phyloP scores from a whole-genome alignment of 164 flowering plant species.

The Macadamia tetraphylla region DNA sequence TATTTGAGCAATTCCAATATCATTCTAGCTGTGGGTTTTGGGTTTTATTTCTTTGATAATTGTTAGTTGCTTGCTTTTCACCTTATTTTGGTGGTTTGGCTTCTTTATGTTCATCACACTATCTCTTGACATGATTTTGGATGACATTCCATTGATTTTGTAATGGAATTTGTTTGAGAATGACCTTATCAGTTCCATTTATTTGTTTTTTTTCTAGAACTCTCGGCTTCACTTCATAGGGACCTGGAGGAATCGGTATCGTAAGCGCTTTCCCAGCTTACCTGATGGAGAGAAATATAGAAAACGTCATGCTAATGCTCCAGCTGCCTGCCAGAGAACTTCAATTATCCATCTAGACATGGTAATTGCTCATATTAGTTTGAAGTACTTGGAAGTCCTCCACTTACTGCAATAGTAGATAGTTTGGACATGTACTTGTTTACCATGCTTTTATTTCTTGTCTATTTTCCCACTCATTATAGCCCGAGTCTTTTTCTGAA shows the following conservation, averaged over 20 bases:
- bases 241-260: conserved; percentile 93
- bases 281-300: conserved; percentile 22
- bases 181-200: background rate
- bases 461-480: conserved; percentile 1
- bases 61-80: too few relatives aligned
- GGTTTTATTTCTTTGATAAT: too few relatives aligned
- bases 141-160: background rate
- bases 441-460: background rate
- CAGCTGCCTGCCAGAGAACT: conserved; percentile 20
- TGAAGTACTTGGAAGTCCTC: too few relatives aligned
- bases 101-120: too few relatives aligned
- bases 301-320: conserved; percentile 20
- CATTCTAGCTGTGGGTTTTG: too few relatives aligned
- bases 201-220: conserved; percentile 35
- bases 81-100: too few relatives aligned
- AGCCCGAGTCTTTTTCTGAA: background rate
- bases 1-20: too few relatives aligned
- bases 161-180: background rate
- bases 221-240: conserved; percentile 97
- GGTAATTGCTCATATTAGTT: conserved; percentile 37
- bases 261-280: conserved; percentile 59
- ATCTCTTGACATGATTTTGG: too few relatives aligned
- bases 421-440: background rate
- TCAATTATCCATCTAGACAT: conserved; percentile 78
- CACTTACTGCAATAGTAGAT: too few relatives aligned